A percentile compares a stretch with the other conserved stretches of the same genome.
These are phyloP conservation scores for Geranomyces variabilis DNA, from an alignment of 192 early-diverging fungal genomes.

Conservation along the genomic window DNA sequence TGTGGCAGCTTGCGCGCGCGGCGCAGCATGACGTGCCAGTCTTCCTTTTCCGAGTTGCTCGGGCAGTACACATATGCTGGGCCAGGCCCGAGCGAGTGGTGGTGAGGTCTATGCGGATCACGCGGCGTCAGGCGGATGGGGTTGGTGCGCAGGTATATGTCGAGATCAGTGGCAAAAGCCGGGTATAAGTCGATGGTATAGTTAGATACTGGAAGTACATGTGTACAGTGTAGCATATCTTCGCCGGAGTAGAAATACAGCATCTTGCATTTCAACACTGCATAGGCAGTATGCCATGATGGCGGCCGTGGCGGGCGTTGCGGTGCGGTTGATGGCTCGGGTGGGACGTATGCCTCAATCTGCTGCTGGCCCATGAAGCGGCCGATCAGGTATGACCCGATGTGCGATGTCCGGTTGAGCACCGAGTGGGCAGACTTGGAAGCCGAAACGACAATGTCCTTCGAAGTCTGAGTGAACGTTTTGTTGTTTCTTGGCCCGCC, in stretches of 20 bases:
- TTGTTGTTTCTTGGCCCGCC: neutral
- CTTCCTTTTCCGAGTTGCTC: conserved; percentile 75
- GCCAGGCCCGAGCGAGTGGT: neutral
- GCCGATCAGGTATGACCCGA: conserved; percentile 36
- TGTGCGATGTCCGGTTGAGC: conserved; percentile 10
- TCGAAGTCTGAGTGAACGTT: conserved; percentile 16
- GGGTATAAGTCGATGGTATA: conserved; percentile 57
- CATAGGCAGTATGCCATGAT: conserved; percentile 55
- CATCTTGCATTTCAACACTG: conserved; percentile 75
- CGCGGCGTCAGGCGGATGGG: conserved; percentile 40
- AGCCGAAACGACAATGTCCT: conserved; percentile 25
- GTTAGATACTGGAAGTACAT: conserved; percentile 73
- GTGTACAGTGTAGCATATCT: conserved; percentile 72
- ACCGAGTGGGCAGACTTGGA: conserved; percentile 24
- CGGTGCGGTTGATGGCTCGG: neutral
- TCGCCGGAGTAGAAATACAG: conserved; percentile 85
- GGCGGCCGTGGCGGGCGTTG: conserved; percentile 14
- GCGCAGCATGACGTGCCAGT: conserved; percentile 84
- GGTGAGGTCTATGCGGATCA: neutral
- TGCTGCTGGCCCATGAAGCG: conserved; percentile 42
- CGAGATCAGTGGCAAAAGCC: conserved; percentile 32
- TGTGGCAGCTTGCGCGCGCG: conserved; percentile 58
- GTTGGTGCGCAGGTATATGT: conserved; percentile 46
- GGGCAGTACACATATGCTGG: conserved; percentile 41
- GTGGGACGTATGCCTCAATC: conserved; percentile 9